Percentiles rank a stretch among this genome's conserved stretches.
Evolutionary conservation across 768 basidiomycete species (phyloP).

Genomic region (Pulveroboletus sp.): DNA sequence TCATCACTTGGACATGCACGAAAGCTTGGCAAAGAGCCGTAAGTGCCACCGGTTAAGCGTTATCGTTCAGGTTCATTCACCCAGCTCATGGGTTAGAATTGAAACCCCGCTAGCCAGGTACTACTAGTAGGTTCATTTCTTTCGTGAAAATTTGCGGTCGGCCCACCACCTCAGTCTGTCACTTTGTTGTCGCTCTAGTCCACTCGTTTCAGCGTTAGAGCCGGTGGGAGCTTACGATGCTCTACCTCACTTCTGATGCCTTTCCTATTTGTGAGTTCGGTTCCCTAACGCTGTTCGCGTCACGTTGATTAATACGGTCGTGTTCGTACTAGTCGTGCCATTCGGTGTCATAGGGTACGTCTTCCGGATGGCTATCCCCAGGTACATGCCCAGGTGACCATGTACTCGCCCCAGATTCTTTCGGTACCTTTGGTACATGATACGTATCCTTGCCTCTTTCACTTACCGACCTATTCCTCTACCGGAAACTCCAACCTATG

Average conservation of each 20-base stretch:
- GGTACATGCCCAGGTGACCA: constrained; percentile 1
- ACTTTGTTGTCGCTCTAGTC: constrained; percentile 8
- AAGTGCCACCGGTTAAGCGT: too few species aligned
- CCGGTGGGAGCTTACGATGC: constrained; percentile 42
- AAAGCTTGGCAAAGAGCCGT: neutral
- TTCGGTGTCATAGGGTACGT: constrained; percentile 83
- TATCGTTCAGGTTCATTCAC: too few species aligned
- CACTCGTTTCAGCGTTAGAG: constrained; percentile 12
- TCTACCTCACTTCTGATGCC: constrained; percentile 88
- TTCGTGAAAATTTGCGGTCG: neutral
- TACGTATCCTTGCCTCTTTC: constrained; percentile 74
- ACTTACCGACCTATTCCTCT: constrained; percentile 88
- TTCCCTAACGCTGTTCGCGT: neutral
- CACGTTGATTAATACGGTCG: constrained; percentile 5
- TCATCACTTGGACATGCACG: neutral
- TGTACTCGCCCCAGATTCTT: constrained; percentile 64
- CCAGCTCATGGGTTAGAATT: too few species aligned
- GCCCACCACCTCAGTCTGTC: neutral
- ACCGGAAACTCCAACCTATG: constrained; percentile 87
- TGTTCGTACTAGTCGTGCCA: constrained; percentile 70
- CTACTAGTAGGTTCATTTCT: neutral
- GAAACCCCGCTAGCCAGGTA: too few species aligned
- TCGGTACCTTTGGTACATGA: constrained; percentile 91
- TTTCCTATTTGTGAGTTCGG: constrained; percentile 81
- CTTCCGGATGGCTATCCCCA: neutral